Evolutionary conservation across 176 grass and related monocot species (phyloP).

Genomic region (Panicum miliaceum): DNA sequence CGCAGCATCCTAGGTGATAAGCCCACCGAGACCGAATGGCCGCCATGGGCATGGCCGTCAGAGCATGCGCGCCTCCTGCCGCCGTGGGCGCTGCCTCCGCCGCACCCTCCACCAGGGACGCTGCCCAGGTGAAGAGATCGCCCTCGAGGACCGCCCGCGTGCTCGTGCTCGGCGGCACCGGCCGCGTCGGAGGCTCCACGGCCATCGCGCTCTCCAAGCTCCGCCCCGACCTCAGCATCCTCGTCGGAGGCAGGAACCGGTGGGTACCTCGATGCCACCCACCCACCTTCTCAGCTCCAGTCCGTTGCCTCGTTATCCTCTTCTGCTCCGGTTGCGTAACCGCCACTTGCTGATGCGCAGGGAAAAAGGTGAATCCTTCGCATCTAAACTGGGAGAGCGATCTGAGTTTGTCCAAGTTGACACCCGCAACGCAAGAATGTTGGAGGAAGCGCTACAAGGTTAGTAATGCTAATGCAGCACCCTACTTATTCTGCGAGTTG

Average conservation of each 20-base stretch:
- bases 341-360: slow-evolving; percentile 15
- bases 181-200: slow-evolving; percentile 87
- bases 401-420: slow-evolving; percentile 77
- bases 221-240: slow-evolving; percentile 64
- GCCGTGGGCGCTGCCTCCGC: slow-evolving; percentile 37
- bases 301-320: too few species aligned
- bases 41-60: slow-evolving; percentile 42
- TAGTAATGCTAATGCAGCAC: background rate
- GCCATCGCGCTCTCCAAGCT: slow-evolving; percentile 79
- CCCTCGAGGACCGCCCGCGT: slow-evolving; percentile 50
- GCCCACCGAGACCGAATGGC: too few species aligned
- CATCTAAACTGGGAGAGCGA: slow-evolving; percentile 63
- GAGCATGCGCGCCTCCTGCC: slow-evolving; percentile 55
- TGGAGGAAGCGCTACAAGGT: slow-evolving; percentile 71
- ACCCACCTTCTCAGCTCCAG: background rate
- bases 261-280: background rate
- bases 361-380: slow-evolving; percentile 76
- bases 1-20: too few species aligned
- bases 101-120: slow-evolving; percentile 16
- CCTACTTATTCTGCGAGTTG: background rate
- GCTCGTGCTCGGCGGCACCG: slow-evolving; percentile 79
- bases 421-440: slow-evolving; percentile 53
- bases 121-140: background rate
- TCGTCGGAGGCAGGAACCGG: slow-evolving; percentile 78
- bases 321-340: background rate